phyloP scores from a whole-genome alignment of 305 asterid genomes.

The Rubia tinctorum region DNA sequence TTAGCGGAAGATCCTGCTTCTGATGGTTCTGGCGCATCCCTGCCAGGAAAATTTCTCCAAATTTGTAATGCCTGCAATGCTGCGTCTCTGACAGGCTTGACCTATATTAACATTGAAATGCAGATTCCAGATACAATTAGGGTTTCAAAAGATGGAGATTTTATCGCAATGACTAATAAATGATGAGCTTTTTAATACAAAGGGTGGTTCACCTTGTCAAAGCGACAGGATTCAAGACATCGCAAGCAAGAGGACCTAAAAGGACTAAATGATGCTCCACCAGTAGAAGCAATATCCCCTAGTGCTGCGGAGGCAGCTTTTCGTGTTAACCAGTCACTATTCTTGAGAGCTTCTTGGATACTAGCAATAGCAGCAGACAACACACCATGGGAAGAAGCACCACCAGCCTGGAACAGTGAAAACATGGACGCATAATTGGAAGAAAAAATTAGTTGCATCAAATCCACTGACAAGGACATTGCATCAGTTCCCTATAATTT shows the following conservation, averaged over 20 bases:
- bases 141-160: constrained; percentile 21
- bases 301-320: constrained; percentile 85
- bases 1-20: constrained; percentile 86
- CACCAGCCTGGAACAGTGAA: constrained; percentile 73
- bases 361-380: constrained; percentile 72
- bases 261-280: constrained; percentile 62
- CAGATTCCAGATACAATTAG: constrained; percentile 19
- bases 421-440: neutral
- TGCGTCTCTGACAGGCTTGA: constrained; percentile 89
- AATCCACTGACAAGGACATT: neutral
- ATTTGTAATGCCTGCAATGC: constrained; percentile 88
- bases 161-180: constrained; percentile 17
- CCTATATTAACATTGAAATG: constrained; percentile 40
- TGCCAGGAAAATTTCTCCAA: constrained; percentile 78
- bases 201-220: constrained; percentile 67
- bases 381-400: constrained; percentile 57
- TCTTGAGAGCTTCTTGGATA: constrained; percentile 85
- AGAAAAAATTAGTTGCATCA: neutral
- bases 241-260: constrained; percentile 66
- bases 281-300: constrained; percentile 82
- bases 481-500: neutral
- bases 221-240: constrained; percentile 87
- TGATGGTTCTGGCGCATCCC: constrained; percentile 79
- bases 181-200: neutral
- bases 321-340: constrained; percentile 87